Evolutionary conservation across 2,329 filamentous ascomycete genomes (phyloP).

Genomic region (Aspergillus sp.): DNA sequence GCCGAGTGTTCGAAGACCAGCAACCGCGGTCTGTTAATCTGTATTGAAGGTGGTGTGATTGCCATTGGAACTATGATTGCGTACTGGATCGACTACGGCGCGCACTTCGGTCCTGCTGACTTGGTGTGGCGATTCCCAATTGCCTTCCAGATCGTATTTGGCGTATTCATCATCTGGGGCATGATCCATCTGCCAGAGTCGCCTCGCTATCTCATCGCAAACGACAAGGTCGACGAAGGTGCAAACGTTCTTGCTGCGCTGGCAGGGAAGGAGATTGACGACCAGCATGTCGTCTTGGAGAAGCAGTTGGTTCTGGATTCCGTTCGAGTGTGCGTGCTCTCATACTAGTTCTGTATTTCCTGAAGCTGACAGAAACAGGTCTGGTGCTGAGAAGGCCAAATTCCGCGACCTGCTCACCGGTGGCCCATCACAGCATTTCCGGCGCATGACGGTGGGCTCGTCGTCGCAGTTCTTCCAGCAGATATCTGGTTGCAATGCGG

Average conservation of each 20-base stretch:
- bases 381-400: conserved; percentile 36
- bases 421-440: conserved; percentile 41
- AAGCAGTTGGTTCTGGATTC: conserved; percentile 68
- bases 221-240: conserved; percentile 48
- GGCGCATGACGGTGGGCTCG: conserved; percentile 41
- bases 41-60: conserved; percentile 56
- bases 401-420: conserved; percentile 44
- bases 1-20: conserved; percentile 55
- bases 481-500: conserved; percentile 51
- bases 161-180: conserved; percentile 44
- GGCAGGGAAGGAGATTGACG: conserved; percentile 48
- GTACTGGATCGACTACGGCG: conserved; percentile 54
- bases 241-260: conserved; percentile 54
- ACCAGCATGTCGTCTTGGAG: conserved; percentile 58
- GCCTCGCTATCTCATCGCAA: conserved; percentile 47
- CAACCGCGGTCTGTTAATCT: conserved; percentile 62
- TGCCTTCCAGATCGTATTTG: conserved; percentile 54
- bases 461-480: conserved; percentile 49
- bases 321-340: conserved; percentile 61
- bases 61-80: conserved; percentile 54
- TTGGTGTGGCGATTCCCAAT: conserved; percentile 54
- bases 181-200: conserved; percentile 48
- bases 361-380: no score
- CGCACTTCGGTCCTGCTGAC: conserved; percentile 34
- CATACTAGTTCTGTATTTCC: conserved; percentile 22